Evolutionary conservation across 2,329 filamentous ascomycete species (phyloP).

Genomic region (Alternaria triticimaculans): DNA sequence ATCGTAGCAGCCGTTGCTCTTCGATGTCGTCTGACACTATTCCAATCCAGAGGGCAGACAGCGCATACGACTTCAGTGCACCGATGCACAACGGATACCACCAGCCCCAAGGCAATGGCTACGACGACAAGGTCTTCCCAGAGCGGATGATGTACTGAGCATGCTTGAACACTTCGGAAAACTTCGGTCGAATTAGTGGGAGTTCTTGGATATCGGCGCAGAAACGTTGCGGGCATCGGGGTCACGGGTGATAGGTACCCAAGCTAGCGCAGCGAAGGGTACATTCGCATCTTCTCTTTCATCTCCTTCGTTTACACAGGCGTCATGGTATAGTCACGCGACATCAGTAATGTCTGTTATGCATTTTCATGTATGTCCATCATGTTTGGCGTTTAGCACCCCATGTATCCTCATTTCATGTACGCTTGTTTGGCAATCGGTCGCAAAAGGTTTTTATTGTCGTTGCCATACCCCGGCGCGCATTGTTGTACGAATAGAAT

Average conservation of each 20-base stretch:
- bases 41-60: slow-evolving; percentile 24
- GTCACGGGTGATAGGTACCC: slow-evolving; percentile 16
- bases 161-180: neutral
- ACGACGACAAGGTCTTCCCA: slow-evolving; percentile 47
- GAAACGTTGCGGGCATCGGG: slow-evolving; percentile 2
- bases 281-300: slow-evolving; percentile 5
- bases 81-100: slow-evolving; percentile 35
- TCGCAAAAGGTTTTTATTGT: neutral
- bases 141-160: slow-evolving; percentile 43
- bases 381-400: neutral
- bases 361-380: neutral
- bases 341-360: slow-evolving; percentile 11
- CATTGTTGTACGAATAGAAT: slow-evolving; percentile 8
- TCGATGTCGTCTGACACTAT: slow-evolving; percentile 42
- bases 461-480: neutral
- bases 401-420: slow-evolving; percentile 9
- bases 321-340: neutral
- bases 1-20: slow-evolving; percentile 45
- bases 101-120: slow-evolving; percentile 29
- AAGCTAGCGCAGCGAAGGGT: slow-evolving; percentile 33
- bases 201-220: slow-evolving; percentile 11
- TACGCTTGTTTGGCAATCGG: neutral
- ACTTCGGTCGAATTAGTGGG: slow-evolving; percentile 2
- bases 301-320: neutral
- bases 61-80: slow-evolving; percentile 41